Evolutionary conservation across 2,329 filamentous ascomycete species (phyloP).

Genomic region (Pseudogymnoascus verrucosus): DNA sequence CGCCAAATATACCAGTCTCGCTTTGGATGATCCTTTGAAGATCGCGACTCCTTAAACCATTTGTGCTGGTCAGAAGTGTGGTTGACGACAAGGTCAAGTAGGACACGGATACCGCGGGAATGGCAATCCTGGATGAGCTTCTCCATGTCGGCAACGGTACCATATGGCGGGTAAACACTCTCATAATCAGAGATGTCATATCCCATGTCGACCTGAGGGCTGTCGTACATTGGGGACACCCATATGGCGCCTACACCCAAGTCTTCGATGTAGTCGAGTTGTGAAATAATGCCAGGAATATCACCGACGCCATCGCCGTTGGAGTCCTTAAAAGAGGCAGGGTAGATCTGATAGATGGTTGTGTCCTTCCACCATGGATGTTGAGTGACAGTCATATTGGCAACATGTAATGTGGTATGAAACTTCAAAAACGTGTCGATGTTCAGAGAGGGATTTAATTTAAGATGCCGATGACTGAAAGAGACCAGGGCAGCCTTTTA

Average conservation of each 20-base stretch:
- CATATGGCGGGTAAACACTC: constrained; percentile 57
- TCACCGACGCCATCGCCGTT: constrained; percentile 54
- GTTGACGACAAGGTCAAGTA: constrained; percentile 67
- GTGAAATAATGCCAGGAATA: constrained; percentile 53
- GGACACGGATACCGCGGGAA: constrained; percentile 52
- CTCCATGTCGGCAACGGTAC: constrained; percentile 59
- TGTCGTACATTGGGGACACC: constrained; percentile 59
- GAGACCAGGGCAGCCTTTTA: neutral
- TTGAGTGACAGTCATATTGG: constrained; percentile 6
- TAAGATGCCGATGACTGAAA: neutral
- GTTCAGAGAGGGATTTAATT: neutral
- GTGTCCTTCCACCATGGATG: constrained; percentile 33
- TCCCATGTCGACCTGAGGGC: constrained; percentile 61
- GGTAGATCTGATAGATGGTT: constrained; percentile 50
- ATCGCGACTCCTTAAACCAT: constrained; percentile 50
- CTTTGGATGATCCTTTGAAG: constrained; percentile 40
- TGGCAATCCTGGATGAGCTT: constrained; percentile 52
- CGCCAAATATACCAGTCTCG: constrained; percentile 62
- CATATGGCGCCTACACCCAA: constrained; percentile 59
- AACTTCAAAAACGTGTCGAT: neutral
- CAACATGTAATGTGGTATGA: neutral
- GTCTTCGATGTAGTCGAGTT: constrained; percentile 52
- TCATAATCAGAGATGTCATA: constrained; percentile 67
- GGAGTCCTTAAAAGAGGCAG: constrained; percentile 48
- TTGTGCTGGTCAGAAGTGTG: constrained; percentile 47